A percentile compares a stretch with the other conserved stretches of the same genome.
phyloP scores from a whole-genome alignment of 2,329 filamentous ascomycete species.

The Cytospora chrysosperma region DNA sequence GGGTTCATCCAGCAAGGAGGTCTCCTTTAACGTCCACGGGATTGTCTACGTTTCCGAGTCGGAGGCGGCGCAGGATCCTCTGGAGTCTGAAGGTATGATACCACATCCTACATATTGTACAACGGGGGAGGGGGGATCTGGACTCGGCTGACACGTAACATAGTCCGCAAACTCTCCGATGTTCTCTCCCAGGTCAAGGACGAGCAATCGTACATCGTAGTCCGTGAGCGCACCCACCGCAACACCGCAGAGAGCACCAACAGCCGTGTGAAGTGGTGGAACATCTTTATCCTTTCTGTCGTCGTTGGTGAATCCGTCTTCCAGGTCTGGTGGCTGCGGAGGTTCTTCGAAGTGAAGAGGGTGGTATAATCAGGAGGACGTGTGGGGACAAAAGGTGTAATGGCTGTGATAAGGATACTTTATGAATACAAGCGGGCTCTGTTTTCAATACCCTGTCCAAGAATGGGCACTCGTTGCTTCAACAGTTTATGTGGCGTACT shows the following conservation, averaged over 20 bases:
- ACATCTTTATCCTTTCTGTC: slow-evolving; percentile 88
- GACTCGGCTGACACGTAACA: slow-evolving; percentile 17
- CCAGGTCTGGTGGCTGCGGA: slow-evolving; percentile 98
- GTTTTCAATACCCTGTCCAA: slow-evolving; percentile 15
- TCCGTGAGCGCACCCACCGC: slow-evolving; percentile 92
- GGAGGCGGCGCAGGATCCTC: slow-evolving; percentile 79
- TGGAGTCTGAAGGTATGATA: slow-evolving; percentile 82
- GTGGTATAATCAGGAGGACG: slow-evolving; percentile 47
- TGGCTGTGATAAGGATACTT: not conserved
- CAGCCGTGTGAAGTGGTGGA: slow-evolving; percentile 98
- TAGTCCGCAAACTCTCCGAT: slow-evolving; percentile 81
- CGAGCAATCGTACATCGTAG: slow-evolving; percentile 94
- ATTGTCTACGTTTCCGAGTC: slow-evolving; percentile 94
- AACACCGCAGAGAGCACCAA: slow-evolving; percentile 99
- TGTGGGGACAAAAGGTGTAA: not conserved
- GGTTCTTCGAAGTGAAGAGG: slow-evolving; percentile 89
- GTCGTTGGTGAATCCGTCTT: slow-evolving; percentile 91
- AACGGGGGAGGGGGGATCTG: not conserved
- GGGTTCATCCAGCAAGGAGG: slow-evolving; percentile 94
- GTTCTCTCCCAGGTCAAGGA: slow-evolving; percentile 91
- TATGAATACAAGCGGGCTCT: slow-evolving; percentile 12
- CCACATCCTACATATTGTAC: not conserved
- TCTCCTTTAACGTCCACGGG: slow-evolving; percentile 98
- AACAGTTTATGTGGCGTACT: slow-evolving; percentile 5
- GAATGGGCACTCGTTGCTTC: slow-evolving; percentile 1